phyloP scores from a whole-genome alignment of 2,329 filamentous ascomycete genomes.

The Xylariaceae sp. region DNA sequence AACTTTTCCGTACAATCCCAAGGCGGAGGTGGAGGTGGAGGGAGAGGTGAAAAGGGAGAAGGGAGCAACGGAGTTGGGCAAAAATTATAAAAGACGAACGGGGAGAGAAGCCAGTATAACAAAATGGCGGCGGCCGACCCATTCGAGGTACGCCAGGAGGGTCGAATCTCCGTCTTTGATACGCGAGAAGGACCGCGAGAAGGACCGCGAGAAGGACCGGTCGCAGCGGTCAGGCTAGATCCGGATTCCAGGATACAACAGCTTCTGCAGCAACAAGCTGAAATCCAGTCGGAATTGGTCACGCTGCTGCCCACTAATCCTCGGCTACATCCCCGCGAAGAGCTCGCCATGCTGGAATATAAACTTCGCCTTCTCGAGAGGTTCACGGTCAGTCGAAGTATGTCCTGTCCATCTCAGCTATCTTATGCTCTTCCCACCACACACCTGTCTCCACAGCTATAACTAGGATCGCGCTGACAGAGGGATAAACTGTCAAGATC shows the following conservation, averaged over 20 bases:
- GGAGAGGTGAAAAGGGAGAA: conserved; percentile 6
- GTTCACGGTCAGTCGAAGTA: conserved; percentile 46
- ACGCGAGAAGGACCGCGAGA: conserved; percentile 26
- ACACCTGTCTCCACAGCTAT: no score
- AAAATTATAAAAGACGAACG: conserved; percentile 2
- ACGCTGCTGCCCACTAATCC: conserved; percentile 36
- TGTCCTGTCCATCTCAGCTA: conserved; percentile 23
- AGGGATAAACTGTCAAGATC: conserved; percentile 29
- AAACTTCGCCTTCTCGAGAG: conserved; percentile 46
- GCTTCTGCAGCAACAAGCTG: conserved; percentile 48
- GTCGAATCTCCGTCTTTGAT: conserved; percentile 29
- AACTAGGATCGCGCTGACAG: no score
- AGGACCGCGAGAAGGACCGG: conserved; percentile 29
- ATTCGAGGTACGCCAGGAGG: conserved; percentile 30
- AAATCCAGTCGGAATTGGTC: conserved; percentile 47
- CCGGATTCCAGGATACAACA: conserved; percentile 40
- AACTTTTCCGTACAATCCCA: no score
- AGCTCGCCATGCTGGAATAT: conserved; percentile 51
- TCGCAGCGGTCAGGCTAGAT: conserved; percentile 31
- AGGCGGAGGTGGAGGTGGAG: conserved; percentile 12
- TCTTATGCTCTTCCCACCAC: not conserved
- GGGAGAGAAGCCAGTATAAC: no score
- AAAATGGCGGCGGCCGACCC: conserved; percentile 26
- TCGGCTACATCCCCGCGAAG: conserved; percentile 42
- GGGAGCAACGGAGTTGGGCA: conserved; percentile 1